A percentile compares a stretch with the other conserved stretches of the same genome.
These are phyloP conservation scores for Tylopilus sp. DNA, from an alignment of 1,284 basidiomycete species.

Conservation along the genomic window DNA sequence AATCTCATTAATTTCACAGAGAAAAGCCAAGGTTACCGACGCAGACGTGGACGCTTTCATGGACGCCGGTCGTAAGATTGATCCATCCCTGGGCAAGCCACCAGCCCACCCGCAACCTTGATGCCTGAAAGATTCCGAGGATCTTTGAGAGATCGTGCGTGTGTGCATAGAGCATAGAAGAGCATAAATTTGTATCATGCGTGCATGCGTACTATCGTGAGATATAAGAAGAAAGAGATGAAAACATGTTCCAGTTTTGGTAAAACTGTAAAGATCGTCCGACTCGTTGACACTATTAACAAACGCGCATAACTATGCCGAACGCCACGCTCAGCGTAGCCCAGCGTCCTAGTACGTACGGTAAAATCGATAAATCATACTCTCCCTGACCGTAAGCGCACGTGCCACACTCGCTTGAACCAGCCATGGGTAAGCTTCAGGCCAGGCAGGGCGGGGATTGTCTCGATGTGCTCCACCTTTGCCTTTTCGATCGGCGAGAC, in stretches of 20 bases:
- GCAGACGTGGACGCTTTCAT: constrained; percentile 77
- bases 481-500: constrained; percentile 4
- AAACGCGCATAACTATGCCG: background rate
- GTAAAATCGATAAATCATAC: constrained; percentile 14
- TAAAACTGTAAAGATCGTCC: constrained; percentile 2
- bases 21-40: constrained; percentile 77
- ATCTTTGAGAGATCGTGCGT: background rate
- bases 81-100: constrained; percentile 42
- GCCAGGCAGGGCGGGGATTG: constrained; percentile 23
- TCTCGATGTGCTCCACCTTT: constrained; percentile 22
- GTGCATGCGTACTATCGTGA: constrained; percentile 1
- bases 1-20: constrained; percentile 42
- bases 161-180: background rate
- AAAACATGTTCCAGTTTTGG: constrained; percentile 2
- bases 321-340: constrained; percentile 13
- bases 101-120: constrained; percentile 1
- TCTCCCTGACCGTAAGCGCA: constrained; percentile 23
- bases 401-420: constrained; percentile 33
- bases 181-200: constrained; percentile 2
- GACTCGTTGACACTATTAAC: background rate
- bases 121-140: background rate
- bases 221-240: background rate
- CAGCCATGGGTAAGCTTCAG: constrained; percentile 28
- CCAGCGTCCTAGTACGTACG: background rate
- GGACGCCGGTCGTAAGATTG: constrained; percentile 79